Base-by-base conservation (phyloP, 2,329 filamentous ascomycete species). In the Remersonia thermophila region DNA sequence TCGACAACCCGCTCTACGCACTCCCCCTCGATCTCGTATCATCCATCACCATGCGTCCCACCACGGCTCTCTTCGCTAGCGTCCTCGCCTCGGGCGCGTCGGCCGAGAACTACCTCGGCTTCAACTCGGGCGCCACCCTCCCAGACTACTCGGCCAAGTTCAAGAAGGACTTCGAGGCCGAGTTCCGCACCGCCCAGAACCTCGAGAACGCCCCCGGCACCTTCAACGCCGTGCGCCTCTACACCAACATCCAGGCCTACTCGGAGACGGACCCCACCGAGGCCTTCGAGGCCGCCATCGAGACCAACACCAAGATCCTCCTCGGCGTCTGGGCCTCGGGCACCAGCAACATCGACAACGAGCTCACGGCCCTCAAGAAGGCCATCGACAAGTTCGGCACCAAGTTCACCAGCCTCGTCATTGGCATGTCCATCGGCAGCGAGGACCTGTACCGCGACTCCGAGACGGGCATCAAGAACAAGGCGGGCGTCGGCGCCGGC, bases 221-320 rank as follows among this genome's bases (percentile, higher is more conserved):
- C 46, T 77, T 76, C 62, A 71, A 66, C 49, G 61, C 69, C 39
- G 67, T 75, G 46, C 71, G 76, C 35, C 63, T 80, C 23, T 80
- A 83, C 66, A 82, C 79, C 54, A 77, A 73, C 63, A 73, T 78
- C 53, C 69, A 73, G 56, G 68, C 67, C 51, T 63, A 73, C 58
- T 64, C 78, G 52, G 70, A 83, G 63, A 80, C 89, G 58, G 81
- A 91, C 59, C 86, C 85, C 35, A 66, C 93, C 53, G 65, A 84
- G 64, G 86, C 86, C 29, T 73, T 89, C 61, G 82, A 84, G 61
- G 77, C 77, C 26, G 77, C 77, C 49, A 63, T 78, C 31, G 60
- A 65, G 40, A 75, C 73, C 42, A 63, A 74, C 30, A 75, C 71
- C 13, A 59, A 68, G 45, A 59, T 82, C 30, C 70, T 81, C 26